These are phyloP conservation scores for Physcomitrium patens DNA, from an alignment of 225 moss, liverwort and hornwort species.

Conservation along the genomic window DNA sequence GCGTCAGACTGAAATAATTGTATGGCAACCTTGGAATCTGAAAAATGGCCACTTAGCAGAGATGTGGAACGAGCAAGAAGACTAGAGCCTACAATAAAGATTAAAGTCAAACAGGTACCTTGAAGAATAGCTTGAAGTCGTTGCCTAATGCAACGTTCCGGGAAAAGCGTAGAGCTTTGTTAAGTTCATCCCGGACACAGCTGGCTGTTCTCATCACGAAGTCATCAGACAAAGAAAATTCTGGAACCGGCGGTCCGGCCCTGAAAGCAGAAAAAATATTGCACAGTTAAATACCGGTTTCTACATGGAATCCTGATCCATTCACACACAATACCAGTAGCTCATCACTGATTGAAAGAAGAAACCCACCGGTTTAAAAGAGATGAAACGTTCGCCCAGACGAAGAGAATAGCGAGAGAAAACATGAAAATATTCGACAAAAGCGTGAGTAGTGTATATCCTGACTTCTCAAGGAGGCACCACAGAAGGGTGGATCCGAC, in stretches of 20 bases:
- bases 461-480: slow-evolving; percentile 77
- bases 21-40: too few relatives aligned
- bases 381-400: slow-evolving; percentile 77
- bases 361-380: slow-evolving; percentile 59
- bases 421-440: slow-evolving; percentile 73
- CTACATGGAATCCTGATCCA: too few relatives aligned
- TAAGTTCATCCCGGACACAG: slow-evolving; percentile 49
- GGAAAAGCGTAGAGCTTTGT: slow-evolving; percentile 55
- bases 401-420: slow-evolving; percentile 68
- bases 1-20: too few relatives aligned
- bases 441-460: slow-evolving; percentile 74
- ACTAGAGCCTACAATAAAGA: too few relatives aligned
- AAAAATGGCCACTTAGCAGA: too few relatives aligned
- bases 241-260: slow-evolving; percentile 67
- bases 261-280: slow-evolving; percentile 11
- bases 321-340: too few relatives aligned
- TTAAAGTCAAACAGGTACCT: slow-evolving; percentile 31
- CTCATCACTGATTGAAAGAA: too few relatives aligned
- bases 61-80: too few relatives aligned
- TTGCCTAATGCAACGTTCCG: slow-evolving; percentile 79
- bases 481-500: slow-evolving; percentile 58
- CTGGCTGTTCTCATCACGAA: slow-evolving; percentile 48
- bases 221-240: slow-evolving; percentile 67
- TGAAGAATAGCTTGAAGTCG: slow-evolving; percentile 79
- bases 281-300: too few relatives aligned